phyloP scores from a whole-genome alignment of 352 stramenopile genomes.

The Globisporangium abappressorium region DNA sequence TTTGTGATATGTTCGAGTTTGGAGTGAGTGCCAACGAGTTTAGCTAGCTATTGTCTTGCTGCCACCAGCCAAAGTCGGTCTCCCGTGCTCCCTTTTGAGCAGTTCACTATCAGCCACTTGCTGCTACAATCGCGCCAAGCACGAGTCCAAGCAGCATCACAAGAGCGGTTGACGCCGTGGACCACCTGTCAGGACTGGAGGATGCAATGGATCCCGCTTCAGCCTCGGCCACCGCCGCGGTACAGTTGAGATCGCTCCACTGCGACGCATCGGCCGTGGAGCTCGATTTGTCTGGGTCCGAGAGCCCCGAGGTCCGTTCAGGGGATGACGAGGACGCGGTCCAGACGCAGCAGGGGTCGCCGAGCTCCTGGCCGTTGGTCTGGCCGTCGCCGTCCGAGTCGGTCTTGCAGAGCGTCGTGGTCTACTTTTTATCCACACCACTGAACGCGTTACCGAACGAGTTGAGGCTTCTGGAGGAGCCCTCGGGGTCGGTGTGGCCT shows the following conservation, averaged over 20 bases:
- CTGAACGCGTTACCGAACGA: neutral
- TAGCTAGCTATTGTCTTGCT: too few relatives aligned
- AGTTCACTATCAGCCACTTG: neutral
- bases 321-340: neutral
- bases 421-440: neutral
- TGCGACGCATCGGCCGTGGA: neutral
- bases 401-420: neutral
- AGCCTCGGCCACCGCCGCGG: neutral
- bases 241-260: slow-evolving; percentile 11
- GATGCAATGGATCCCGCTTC: neutral
- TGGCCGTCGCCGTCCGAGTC: slow-evolving; percentile 44
- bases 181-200: too few relatives aligned
- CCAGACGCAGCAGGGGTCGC: slow-evolving; percentile 44
- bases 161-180: neutral
- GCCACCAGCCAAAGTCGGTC: too few relatives aligned
- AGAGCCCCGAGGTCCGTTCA: neutral
- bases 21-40: too few relatives aligned
- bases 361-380: slow-evolving; percentile 63
- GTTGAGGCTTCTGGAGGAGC: neutral
- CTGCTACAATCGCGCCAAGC: neutral
- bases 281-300: neutral
- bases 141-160: neutral
- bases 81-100: neutral
- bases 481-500: neutral
- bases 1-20: neutral